phyloP scores from a whole-genome alignment of 768 basidiomycete species.

The Termitomyces sp. region DNA sequence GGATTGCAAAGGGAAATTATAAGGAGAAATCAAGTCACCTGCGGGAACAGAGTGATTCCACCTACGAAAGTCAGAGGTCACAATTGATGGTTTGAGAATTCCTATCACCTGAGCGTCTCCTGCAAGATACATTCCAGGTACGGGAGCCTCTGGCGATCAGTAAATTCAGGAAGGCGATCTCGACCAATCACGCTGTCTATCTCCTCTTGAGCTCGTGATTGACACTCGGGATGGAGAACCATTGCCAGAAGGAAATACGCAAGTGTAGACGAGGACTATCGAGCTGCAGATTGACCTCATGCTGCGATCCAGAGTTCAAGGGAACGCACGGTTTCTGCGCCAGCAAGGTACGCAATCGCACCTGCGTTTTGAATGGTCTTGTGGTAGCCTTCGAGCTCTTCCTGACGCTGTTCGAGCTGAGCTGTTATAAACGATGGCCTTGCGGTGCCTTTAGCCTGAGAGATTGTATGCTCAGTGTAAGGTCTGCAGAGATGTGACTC shows the following conservation, averaged over 20 bases:
- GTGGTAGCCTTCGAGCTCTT: neutral
- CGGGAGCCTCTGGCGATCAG: slow-evolving; percentile 20
- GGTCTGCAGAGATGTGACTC: neutral
- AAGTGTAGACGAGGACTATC: slow-evolving; percentile 23
- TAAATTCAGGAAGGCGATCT: slow-evolving; percentile 26
- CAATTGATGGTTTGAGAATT: neutral
- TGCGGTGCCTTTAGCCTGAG: neutral
- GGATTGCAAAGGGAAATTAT: neutral
- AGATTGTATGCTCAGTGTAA: neutral
- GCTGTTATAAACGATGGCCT: neutral
- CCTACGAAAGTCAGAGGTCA: neutral
- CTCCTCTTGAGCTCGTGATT: slow-evolving; percentile 32
- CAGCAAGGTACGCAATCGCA: slow-evolving; percentile 20
- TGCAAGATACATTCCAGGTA: slow-evolving; percentile 25
- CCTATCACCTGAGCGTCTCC: slow-evolving; percentile 17
- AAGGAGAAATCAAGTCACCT: slow-evolving; percentile 10
- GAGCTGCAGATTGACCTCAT: neutral
- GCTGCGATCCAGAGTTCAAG: neutral
- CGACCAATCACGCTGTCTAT: slow-evolving; percentile 30
- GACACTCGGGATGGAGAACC: slow-evolving; percentile 30
- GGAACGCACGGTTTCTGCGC: slow-evolving; percentile 29
- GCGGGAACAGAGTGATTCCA: slow-evolving; percentile 19
- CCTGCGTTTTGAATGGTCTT: slow-evolving; percentile 14
- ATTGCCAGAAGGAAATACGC: slow-evolving; percentile 32
- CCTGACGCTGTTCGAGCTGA: neutral